Evolutionary conservation across 2,329 filamentous ascomycete species (phyloP).

Genomic region (Botrytis porri): DNA sequence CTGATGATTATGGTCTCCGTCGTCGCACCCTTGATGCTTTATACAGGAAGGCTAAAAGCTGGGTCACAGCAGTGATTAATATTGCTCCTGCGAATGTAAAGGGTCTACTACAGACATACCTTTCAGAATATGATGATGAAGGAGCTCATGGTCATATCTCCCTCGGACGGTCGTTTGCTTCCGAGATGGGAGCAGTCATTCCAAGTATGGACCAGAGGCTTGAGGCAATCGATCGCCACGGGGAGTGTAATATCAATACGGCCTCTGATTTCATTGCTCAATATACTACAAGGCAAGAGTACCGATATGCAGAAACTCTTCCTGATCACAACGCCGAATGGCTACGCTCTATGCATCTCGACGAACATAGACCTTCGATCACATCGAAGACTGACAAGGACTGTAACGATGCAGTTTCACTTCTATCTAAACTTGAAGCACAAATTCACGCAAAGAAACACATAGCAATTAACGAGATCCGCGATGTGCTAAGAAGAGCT

Average conservation of each 20-base stretch:
- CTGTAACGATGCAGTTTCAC: slow-evolving; percentile 57
- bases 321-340: slow-evolving; percentile 67
- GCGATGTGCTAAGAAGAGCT: slow-evolving; percentile 78
- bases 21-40: slow-evolving; percentile 75
- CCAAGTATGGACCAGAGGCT: slow-evolving; percentile 84
- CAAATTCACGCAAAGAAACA: slow-evolving; percentile 66
- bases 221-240: slow-evolving; percentile 73
- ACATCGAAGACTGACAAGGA: slow-evolving; percentile 51
- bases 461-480: slow-evolving; percentile 70
- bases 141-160: slow-evolving; percentile 88
- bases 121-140: slow-evolving; percentile 92
- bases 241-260: slow-evolving; percentile 76
- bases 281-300: slow-evolving; percentile 95
- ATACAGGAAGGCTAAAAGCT: slow-evolving; percentile 71
- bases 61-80: slow-evolving; percentile 78
- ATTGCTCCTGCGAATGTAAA: slow-evolving; percentile 92
- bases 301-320: slow-evolving; percentile 77
- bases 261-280: slow-evolving; percentile 96
- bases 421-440: slow-evolving; percentile 70
- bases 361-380: slow-evolving; percentile 44
- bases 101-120: slow-evolving; percentile 89
- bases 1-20: slow-evolving; percentile 84
- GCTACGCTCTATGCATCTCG: slow-evolving; percentile 57
- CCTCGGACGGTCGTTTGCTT: slow-evolving; percentile 86
- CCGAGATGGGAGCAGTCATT: slow-evolving; percentile 86